These are phyloP conservation scores for Aureobasidium leucospermi DNA, from an alignment of 2,329 filamentous ascomycete species.

Conservation along the genomic window DNA sequence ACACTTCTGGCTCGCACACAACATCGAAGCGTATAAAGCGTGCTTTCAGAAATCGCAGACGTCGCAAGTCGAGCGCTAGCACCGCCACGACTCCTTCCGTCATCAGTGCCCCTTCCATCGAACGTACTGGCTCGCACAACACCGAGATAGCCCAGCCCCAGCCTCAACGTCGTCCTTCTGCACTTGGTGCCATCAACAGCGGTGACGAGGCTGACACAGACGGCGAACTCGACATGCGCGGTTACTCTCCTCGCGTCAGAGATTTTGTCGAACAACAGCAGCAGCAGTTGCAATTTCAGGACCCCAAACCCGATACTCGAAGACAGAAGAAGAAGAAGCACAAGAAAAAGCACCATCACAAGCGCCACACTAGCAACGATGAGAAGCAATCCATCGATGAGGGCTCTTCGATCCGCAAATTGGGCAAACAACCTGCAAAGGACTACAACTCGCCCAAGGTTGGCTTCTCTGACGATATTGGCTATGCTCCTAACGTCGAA, in stretches of 20 bases:
- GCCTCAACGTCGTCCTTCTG: conserved; percentile 29
- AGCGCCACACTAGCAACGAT: conserved; percentile 24
- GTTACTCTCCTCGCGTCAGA: conserved; percentile 31
- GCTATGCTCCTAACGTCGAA: conserved; percentile 18
- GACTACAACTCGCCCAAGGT: conserved; percentile 24
- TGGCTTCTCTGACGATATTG: conserved; percentile 33
- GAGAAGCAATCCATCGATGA: conserved; percentile 21
- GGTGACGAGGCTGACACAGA: conserved; percentile 50
- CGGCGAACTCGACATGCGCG: conserved; percentile 31
- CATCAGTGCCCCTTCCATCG: conserved; percentile 37
- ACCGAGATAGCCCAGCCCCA: not conserved
- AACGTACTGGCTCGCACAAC: conserved; percentile 20
- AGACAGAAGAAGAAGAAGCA: conserved; percentile 39
- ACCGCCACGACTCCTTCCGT: conserved; percentile 54
- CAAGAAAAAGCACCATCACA: conserved; percentile 34
- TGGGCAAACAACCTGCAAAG: conserved; percentile 17
- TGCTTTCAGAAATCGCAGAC: conserved; percentile 62
- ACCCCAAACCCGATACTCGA: conserved; percentile 30
- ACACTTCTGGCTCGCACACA: conserved; percentile 61
- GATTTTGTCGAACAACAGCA: conserved; percentile 36
- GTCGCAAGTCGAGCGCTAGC: conserved; percentile 68
- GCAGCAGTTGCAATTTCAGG: not conserved
- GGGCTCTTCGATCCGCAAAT: conserved; percentile 12
- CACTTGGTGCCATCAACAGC: conserved; percentile 37
- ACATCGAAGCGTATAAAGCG: conserved; percentile 69